These are phyloP conservation scores for Pseudocercospora eumusae DNA, from an alignment of 2,329 filamentous ascomycete species.

Conservation along the genomic window DNA sequence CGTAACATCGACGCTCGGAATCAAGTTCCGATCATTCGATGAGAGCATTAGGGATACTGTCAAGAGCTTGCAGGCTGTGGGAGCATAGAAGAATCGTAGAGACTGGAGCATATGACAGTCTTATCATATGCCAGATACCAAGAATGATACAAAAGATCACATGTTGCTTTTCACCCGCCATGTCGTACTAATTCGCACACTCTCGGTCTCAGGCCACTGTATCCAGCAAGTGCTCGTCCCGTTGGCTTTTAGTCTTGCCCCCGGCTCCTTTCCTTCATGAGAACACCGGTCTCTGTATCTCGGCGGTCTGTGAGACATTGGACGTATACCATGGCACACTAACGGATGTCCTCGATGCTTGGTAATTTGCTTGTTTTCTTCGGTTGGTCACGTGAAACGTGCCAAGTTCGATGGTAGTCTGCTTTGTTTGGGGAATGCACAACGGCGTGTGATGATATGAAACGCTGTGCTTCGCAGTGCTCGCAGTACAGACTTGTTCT, in stretches of 20 bases:
- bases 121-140: neutral
- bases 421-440: neutral
- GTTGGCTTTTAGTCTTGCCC: neutral
- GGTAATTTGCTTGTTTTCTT: conserved; percentile 2
- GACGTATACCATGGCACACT: conserved; percentile 7
- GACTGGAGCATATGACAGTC: neutral
- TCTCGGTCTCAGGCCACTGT: neutral
- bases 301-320: neutral
- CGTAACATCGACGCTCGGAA: conserved; percentile 56
- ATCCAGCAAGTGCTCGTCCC: neutral
- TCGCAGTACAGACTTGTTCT: neutral
- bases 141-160: neutral
- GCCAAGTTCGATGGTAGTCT: neutral
- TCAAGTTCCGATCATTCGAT: conserved; percentile 62
- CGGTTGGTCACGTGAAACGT: neutral
- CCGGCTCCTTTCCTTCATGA: neutral
- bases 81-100: conserved; percentile 40
- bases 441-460: neutral
- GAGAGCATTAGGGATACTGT: conserved; percentile 63
- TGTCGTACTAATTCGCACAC: neutral
- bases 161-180: neutral
- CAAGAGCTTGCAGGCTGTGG: conserved; percentile 61
- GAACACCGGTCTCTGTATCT: neutral
- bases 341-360: conserved; percentile 2
- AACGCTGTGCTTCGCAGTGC: neutral